Evolutionary conservation across 768 basidiomycete species (phyloP), one percentile per base, ranked within the genome.

Genomic region (Pleurotus sapidus): DNA sequence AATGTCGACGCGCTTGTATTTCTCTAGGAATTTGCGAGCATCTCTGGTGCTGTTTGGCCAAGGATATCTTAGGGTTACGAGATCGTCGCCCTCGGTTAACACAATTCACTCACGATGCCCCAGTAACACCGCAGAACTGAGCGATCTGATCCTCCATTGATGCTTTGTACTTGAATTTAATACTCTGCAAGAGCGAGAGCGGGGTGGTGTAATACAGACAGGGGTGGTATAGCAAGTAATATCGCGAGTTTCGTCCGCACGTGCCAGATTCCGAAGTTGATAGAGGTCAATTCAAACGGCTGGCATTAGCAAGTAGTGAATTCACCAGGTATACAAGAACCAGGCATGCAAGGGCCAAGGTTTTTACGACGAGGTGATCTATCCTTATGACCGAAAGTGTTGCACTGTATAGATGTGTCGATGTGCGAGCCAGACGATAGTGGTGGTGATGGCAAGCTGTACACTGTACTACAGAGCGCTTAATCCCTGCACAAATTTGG

Each of bases 121-220:
- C 84, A n/a, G 89, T 91, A 24, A 89, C 78, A 17, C 70, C 67
- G 61, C 82, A 82, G 69, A 91, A 89, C 61, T 87, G 84, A 0
- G 72, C 72, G 55, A 84, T 71, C 47, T 74, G 73, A 53, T 75
- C 74, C 59, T 87, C 85, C 60, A 73, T 72, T 58, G 74, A 77
- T 63, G 78, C 77, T 37, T 67, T 64, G 74, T 1, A 17, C 49
- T 61, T 58, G 42, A 50, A 49, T 40, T 56, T 61, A 14, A 39
- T 34, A 8, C 63, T 63, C 55, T 55, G 25, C 53, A n/a, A 18
- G n/a, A 34, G 49, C 8, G 15, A 9, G 25, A 0, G 49, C 14
- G n/a, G 11, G 1, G 49, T 9, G n/a, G 11, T 27, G 30, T 20
- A 34, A 3, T 24, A 48, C 23, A 34, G 49, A 27, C 11, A 50